Evolutionary conservation across 2,329 filamentous ascomycete species (phyloP).

Genomic region (Teratosphaeria zuluensis): DNA sequence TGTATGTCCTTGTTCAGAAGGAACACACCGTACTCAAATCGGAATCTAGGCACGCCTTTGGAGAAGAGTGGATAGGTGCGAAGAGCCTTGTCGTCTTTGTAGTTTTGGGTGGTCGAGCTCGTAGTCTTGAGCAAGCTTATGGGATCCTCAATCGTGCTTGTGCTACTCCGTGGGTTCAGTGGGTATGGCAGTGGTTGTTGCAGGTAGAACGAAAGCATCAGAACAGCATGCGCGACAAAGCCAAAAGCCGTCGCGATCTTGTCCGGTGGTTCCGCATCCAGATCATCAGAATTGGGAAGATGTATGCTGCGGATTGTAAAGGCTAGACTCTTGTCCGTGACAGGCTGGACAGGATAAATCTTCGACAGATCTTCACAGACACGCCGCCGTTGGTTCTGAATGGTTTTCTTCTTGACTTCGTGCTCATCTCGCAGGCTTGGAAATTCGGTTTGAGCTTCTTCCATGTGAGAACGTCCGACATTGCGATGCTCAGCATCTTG

Average conservation of each 20-base stretch:
- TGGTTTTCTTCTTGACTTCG: conserved; percentile 48
- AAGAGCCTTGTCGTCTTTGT: conserved; percentile 14
- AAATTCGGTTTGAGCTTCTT: conserved; percentile 46
- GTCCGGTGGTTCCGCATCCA: conserved; percentile 61
- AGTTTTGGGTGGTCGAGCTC: conserved; percentile 9
- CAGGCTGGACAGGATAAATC: conserved; percentile 73
- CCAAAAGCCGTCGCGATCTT: conserved; percentile 72
- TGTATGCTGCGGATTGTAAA: conserved; percentile 75
- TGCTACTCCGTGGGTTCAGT: conserved; percentile 61
- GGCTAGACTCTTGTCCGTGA: conserved; percentile 53
- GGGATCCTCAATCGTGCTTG: conserved; percentile 65
- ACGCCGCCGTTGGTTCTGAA: conserved; percentile 77
- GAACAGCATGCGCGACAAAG: conserved; percentile 64
- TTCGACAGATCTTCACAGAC: conserved; percentile 72
- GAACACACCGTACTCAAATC: conserved; percentile 94
- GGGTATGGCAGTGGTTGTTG: conserved; percentile 71
- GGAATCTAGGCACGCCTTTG: conserved; percentile 60
- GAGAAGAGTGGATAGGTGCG: conserved; percentile 69
- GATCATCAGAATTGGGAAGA: conserved; percentile 66
- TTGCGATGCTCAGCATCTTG: conserved; percentile 23
- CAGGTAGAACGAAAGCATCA: conserved; percentile 74
- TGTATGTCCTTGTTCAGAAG: conserved; percentile 96
- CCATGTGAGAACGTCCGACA: conserved; percentile 36
- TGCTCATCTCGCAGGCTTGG: conserved; percentile 18
- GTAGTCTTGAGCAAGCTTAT: conserved; percentile 38